Conservation (phyloP, 2,329 filamentous ascomycete species). For the Rasamsonia emersonii region DNA sequence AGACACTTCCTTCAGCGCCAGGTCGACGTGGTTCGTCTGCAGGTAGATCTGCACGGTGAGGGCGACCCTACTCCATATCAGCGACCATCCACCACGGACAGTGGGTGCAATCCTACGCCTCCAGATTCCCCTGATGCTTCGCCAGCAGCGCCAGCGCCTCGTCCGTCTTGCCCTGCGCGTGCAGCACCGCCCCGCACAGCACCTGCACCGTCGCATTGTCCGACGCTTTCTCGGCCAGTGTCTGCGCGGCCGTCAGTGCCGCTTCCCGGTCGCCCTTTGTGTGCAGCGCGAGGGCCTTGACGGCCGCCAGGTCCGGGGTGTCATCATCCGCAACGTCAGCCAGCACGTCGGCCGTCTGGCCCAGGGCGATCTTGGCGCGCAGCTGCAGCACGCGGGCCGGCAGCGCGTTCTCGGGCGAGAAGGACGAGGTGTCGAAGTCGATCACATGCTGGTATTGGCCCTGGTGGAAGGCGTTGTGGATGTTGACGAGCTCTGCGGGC, state of each 20-base stretch:
- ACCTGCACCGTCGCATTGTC: conserved; percentile 79
- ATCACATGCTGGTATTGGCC: conserved; percentile 81
- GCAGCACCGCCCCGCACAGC: conserved; percentile 70
- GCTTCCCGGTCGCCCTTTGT: conserved; percentile 51
- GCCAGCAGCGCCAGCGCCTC: conserved; percentile 71
- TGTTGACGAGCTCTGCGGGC: conserved; percentile 53
- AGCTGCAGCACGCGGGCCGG: conserved; percentile 70
- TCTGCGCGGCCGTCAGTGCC: conserved; percentile 56
- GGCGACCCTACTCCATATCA: conserved; percentile 50
- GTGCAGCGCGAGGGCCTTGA: conserved; percentile 66
- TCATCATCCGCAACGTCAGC: conserved; percentile 50
- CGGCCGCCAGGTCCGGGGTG: conserved; percentile 66
- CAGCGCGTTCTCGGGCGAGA: conserved; percentile 69
- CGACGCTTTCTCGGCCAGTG: conserved; percentile 55
- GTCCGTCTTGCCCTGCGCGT: conserved; percentile 71
- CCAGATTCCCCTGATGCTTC: conserved; percentile 73
- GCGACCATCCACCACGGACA: not conserved
- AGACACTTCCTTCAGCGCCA: conserved; percentile 81
- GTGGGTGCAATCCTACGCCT: conserved; percentile 53
- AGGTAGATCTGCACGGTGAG: conserved; percentile 89
- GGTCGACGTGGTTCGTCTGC: conserved; percentile 80
- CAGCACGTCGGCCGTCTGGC: conserved; percentile 65
- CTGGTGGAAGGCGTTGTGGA: conserved; percentile 59
- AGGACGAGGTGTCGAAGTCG: conserved; percentile 72
- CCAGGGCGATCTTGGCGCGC: conserved; percentile 74